Percentiles rank a stretch among this genome's conserved stretches.
Evolutionary conservation across 441 rosid genomes (phyloP).

Genomic region (Euphorbia corollata): DNA sequence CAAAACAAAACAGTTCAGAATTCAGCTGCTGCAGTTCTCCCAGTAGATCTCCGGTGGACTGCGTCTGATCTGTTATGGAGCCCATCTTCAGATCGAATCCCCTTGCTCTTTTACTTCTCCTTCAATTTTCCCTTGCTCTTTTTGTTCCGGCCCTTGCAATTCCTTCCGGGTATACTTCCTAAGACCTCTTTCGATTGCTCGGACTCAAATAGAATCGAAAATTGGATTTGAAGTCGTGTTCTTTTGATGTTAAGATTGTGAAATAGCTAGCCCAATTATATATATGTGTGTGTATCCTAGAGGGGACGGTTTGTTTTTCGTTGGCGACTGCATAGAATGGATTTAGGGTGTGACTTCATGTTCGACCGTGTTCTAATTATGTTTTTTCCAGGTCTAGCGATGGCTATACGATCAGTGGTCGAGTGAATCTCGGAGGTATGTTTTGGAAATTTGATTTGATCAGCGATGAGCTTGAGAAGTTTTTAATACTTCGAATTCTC

Average conservation of each 20-base stretch:
- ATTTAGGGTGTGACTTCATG: constrained; percentile 8
- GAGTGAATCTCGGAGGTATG: constrained; percentile 63
- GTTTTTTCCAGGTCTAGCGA: constrained; percentile 45
- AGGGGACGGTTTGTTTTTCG: not conserved
- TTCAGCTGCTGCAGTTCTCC: constrained; percentile 6
- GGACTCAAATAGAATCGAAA: not conserved
- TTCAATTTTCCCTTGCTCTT: constrained; percentile 23
- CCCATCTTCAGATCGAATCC: constrained; percentile 25
- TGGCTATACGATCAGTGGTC: constrained; percentile 63
- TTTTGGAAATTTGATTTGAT: not conserved
- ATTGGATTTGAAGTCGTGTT: not conserved
- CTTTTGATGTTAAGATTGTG: not conserved
- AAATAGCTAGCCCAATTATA: not conserved
- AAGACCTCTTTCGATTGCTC: not conserved
- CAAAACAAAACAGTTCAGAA: not conserved
- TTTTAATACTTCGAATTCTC: not conserved
- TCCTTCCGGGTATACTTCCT: constrained; percentile 29
- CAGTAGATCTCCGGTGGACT: constrained; percentile 7
- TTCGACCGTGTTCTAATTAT: not conserved
- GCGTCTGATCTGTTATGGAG: constrained; percentile 22
- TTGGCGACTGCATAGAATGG: not conserved
- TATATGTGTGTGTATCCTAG: not conserved
- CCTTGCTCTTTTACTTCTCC: constrained; percentile 19
- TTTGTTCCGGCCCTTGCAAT: constrained; percentile 26
- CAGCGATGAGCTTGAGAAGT: not conserved